Base-by-base conservation (phyloP, 441 rosid species). In the Brassica balearica region DNA sequence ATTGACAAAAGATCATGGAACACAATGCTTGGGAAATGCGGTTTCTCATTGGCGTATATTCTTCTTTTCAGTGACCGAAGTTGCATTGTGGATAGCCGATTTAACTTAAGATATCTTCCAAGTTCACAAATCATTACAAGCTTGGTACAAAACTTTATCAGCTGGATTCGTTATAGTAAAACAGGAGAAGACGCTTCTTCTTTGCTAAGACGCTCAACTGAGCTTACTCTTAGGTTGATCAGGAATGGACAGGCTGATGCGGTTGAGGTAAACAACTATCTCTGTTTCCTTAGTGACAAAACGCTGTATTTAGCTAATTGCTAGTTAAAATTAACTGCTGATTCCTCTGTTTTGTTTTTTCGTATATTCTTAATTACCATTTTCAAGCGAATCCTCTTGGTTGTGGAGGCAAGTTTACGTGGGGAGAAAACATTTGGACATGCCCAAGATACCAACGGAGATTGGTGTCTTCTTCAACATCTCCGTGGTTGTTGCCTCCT, bases 401-500 rank as follows among this genome's bases (percentile, higher is more conserved):
- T 85, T 77, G 90, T 88, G 84, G 98, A 92, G 87, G 85, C 93
- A 80, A 91, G 87, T 85, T 84, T 85, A 65, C 87, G 79, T 77
- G 86, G 86, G 84, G 96, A 96, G 80, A 91, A 88, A 80, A 85
- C 77, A 73, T 94, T 84, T 84, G 87, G 86, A 85, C 88, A 90
- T 76, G 82, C 92, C 72, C 98, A 92, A 88, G 94, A 88, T 76
- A 68, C 72, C 72, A 86, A 83, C 55, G 94, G 95, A 79, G 88
- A 90, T 78, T 96, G 98, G 99, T 90, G 92, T 71, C 76, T 91
- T 46, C 92, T 91, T 82, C 98, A 96, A 79, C 98, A 96, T 87
- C 95, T 94, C 78, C 83, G 91, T 72, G 99, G 98, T 74, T 92
- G 94, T 80, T 93, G 98, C 89, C 84, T 90, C 82, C 95, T 96